Evolutionary conservation across 257 asterid species (phyloP), one percentile per base, ranked within the genome.

Genomic region (Verbena officinalis): DNA sequence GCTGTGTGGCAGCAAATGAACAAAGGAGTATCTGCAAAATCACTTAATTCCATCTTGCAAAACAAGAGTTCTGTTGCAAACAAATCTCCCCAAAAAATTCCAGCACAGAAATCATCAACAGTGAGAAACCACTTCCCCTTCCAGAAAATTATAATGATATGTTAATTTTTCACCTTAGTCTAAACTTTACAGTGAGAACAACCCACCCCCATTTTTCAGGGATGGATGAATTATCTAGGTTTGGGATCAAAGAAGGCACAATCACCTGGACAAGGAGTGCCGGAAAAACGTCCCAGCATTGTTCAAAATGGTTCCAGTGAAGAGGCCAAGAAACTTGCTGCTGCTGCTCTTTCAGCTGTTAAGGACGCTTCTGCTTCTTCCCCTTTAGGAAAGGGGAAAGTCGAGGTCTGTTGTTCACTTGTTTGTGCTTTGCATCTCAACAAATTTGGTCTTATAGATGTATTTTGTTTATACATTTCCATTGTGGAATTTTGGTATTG

Each of bases 1-100:
- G 96, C 89, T 71, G 73, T 90, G 24, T 93, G 99, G 99, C 83
- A 80, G 78, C 84, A 90, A 82, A 93, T 93, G 97, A 93, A 80
- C 59, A 90, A 93, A 75, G 99, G 97, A 59, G 82, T 84, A 44
- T 76, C 99, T 36, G 55, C 72, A 16, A 86, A 80, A 71, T 67
- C 87, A 67, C 85, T 90, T 24, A 88, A 76, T 40, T 69, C 92
- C 67, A 80, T 86, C 44, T 40, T 78, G 49, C 62, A 65, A 72
- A 87, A 64, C 66, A 81, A 69, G 64, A 70, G 73, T 53, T 50
- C 83, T 22, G 54, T 40, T 21, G 68, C 65, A 58, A 79, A 73
- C 52, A 86, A 67, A 75, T 48, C 75, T 54, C 45, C 86, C 14
- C 55, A 36, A 39, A 77, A 77, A 62, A 71, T 61, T 48, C 71